Evolutionary conservation across 768 basidiomycete species (phyloP), one percentile per base, ranked within the genome.

Genomic region (Auricularia auricula-judae): DNA sequence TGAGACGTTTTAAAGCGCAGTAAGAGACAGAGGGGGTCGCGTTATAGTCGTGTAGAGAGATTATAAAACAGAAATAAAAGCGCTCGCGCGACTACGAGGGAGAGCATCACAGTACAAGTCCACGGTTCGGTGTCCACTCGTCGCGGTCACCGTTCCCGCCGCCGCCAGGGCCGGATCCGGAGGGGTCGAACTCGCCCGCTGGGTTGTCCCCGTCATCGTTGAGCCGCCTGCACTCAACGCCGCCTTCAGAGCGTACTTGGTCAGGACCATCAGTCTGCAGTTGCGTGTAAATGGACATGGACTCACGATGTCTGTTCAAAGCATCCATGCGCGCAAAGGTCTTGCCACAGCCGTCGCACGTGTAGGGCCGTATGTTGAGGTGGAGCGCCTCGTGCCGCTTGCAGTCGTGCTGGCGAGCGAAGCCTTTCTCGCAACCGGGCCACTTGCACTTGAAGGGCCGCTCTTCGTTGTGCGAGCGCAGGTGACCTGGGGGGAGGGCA

Each of bases 281-380:
- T 42, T 42, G n/a, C 35, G 35, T 4, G 42, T 44, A 60, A 18
- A 21, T 43, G 59, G 61, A 67, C 47, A 12, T 36, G 11, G 8
- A 86, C 91, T 79, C 75, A 93, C 91, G 75, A 78, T 98, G 96
- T 67, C 95, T 77, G 72, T 96, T 96, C 62, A 98, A 80, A 51
- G 95, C 95, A 74, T 98, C 96, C 84, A 97, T 88, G 66, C 95
- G 76, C 36, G 94, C 94, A 79, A 98, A 98, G 69, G 87, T 91
- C 79, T 94, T 91, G 69, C 84, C 82, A 73, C 95, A 98, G 54
- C 93, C 94, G 8, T 94, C 91, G 71, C 96, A 98, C 12, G 84
- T 88, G 73, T 94, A 96, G 66, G 94, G 93, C 29, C 94, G 79
- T 70, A 93, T 88, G 69, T 96, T 95, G 65, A 91, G 86, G 73